phyloP scores from a whole-genome alignment of 2,329 filamentous ascomycete genomes.

The Clarireedia sp. region DNA sequence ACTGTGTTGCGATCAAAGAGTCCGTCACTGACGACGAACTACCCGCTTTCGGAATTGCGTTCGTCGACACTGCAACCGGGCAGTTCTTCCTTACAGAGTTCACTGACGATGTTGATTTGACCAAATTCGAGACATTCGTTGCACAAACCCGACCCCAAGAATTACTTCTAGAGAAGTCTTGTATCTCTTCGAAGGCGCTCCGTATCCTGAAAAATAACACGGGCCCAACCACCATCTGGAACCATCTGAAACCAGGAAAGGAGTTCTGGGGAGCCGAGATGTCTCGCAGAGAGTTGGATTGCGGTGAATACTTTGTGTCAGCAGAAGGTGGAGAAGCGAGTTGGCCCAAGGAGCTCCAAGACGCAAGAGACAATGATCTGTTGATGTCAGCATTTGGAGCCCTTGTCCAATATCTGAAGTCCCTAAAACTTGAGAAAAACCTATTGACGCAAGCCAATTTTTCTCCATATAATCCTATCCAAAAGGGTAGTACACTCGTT shows the following conservation, averaged over 20 bases:
- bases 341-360: constrained; percentile 70
- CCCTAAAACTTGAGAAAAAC: constrained; percentile 81
- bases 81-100: constrained; percentile 94
- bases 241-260: constrained; percentile 73
- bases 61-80: constrained; percentile 91
- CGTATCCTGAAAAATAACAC: constrained; percentile 97
- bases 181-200: constrained; percentile 77
- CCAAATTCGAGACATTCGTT: constrained; percentile 93
- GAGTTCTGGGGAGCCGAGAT: constrained; percentile 90
- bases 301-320: constrained; percentile 67
- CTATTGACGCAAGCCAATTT: constrained; percentile 88
- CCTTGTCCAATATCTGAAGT: constrained; percentile 75
- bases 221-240: constrained; percentile 88
- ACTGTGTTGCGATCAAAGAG: constrained; percentile 92
- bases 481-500: constrained; percentile 78
- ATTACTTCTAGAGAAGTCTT: constrained; percentile 79
- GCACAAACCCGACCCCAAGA: constrained; percentile 88
- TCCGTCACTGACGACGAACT: constrained; percentile 55
- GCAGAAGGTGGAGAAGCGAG: constrained; percentile 45
- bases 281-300: constrained; percentile 72
- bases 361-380: constrained; percentile 69
- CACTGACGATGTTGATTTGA: constrained; percentile 83
- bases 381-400: constrained; percentile 89
- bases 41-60: constrained; percentile 83
- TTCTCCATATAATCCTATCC: constrained; percentile 83